Conservation (phyloP, 495 filamentous ascomycete genomes). For the Aspergillus incahuasiensis region DNA sequence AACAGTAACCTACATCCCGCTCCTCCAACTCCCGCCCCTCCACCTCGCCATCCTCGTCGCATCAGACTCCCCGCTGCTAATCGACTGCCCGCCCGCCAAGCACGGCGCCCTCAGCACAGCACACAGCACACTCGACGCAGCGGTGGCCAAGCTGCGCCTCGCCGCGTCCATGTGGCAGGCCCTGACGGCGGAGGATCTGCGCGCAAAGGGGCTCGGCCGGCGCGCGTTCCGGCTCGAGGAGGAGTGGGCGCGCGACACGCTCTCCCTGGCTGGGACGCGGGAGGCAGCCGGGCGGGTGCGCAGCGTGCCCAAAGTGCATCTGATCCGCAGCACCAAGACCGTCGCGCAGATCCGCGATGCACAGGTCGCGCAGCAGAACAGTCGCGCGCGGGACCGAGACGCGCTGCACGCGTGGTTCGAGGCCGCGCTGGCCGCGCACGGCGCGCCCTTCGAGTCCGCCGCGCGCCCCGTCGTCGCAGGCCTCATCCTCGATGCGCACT, state of each 20-base stretch:
- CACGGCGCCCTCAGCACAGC: not conserved
- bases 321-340: not conserved
- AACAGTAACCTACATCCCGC: not conserved
- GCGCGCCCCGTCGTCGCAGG: no score
- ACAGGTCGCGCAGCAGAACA: constrained; percentile 4
- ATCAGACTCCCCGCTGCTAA: not conserved
- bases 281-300: not conserved
- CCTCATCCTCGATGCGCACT: no score
- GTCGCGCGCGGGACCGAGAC: not conserved
- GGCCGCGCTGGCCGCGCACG: no score
- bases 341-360: not conserved
- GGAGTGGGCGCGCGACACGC: not conserved
- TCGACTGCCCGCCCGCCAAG: constrained; percentile 1
- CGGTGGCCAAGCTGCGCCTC: not conserved
- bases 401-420: no score
- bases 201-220: not conserved
- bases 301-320: not conserved
- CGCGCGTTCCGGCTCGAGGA: not conserved
- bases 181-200: not conserved
- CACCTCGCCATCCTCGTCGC: not conserved
- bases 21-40: not conserved
- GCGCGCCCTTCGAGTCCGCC: no score
- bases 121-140: not conserved
- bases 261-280: no score
- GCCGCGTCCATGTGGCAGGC: constrained; percentile 1